Percentiles rank a stretch among this genome's conserved stretches.
phyloP scores from a whole-genome alignment of 371 early-diverging fungal species.

The Circinella minor region DNA sequence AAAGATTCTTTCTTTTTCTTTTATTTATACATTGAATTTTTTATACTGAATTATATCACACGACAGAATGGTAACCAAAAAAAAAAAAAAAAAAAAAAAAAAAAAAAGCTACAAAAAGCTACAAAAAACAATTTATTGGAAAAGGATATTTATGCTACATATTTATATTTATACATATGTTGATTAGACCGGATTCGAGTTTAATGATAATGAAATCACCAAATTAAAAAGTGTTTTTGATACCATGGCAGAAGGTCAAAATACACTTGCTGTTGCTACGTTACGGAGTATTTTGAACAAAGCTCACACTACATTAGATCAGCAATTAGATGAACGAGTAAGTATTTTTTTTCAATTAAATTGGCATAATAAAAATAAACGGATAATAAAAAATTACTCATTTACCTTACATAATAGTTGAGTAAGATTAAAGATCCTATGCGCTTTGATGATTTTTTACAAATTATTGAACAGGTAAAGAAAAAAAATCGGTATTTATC shows the following conservation, averaged over 20 bases:
- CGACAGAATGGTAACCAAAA: no score
- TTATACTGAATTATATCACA: no score
- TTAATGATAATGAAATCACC: slow-evolving; percentile 8
- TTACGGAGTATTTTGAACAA: neutral
- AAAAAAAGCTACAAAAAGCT: no score
- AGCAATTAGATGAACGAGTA: neutral
- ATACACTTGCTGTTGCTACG: neutral
- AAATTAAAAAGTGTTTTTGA: neutral
- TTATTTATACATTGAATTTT: no score
- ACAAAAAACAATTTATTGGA: no score
- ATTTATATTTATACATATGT: no score
- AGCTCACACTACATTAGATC: neutral
- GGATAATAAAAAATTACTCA: no score
- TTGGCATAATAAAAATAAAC: no score
- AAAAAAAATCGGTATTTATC: no score
- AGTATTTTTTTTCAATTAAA: neutral
- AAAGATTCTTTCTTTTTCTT: no score
- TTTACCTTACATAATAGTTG: neutral
- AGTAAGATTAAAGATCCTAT: slow-evolving; percentile 13
- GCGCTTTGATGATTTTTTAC: slow-evolving; percentile 24
- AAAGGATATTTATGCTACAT: no score
- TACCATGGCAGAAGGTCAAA: slow-evolving; percentile 10
- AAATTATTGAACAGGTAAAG: slow-evolving; percentile 21
- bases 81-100: no score
- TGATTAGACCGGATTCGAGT: slow-evolving; percentile 2